Base-by-base conservation (phyloP, 1,139 yeast species). In the Pichia sp. region DNA sequence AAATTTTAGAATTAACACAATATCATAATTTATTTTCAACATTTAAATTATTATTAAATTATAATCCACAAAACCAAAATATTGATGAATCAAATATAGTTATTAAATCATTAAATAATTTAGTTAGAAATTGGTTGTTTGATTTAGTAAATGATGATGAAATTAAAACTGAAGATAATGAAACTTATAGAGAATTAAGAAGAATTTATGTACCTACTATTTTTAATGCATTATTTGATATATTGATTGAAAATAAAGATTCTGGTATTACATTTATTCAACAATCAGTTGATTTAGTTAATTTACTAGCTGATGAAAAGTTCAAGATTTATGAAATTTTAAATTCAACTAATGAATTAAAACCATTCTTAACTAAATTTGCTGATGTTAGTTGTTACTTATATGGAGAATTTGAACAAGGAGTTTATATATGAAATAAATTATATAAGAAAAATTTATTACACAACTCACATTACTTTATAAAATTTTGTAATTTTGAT, bases 141-240 rank as follows among this genome's bases (percentile, higher is more conserved):
- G 55, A 51, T 28, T 40, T 56, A 25, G 32, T 42, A 8, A 18
- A 37, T 11, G 54, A 53, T 25, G 26, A 43, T 2, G 27, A 37
- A n/a, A 35, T 41, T 5, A 5, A 23, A 6, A 51, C 46, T 5
- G 40, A 40, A 5, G 59, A 55, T 30, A 30, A 26, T 18, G 50
- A 45, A 13, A 46, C 70, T 4, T 70, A 62, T 46, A 47, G 51
- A 30, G 74, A 71, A 40, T 66, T 83, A 42, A 72, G 94, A 55
- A 68, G 78, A 8, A 62, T 80, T 18, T 87, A 85, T 59, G 72
- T 85, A n/a, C 95, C 96, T 16, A 76, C 74, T 50, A 61, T 85
- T 42, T 68, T 85, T 27, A 74, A 81, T 42, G 84, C 80, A 49
- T 63, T 83, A 35, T 73, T 60, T 38, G 59, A 57, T 31, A 41